phyloP scores from a whole-genome alignment of 73 alveolate genomes.

The Paramecium primaurelia region DNA sequence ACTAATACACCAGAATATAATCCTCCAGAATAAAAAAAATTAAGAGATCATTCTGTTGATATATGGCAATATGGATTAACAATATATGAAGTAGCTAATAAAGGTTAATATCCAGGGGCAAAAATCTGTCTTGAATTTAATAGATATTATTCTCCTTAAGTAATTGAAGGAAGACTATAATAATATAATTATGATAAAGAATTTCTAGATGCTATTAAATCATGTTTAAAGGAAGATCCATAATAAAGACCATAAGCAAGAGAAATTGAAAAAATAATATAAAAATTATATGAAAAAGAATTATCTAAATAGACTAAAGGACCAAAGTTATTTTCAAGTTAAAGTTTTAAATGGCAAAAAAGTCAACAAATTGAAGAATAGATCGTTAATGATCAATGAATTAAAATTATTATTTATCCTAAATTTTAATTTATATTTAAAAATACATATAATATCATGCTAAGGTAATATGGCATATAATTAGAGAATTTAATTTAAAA shows the following conservation, averaged over 20 bases:
- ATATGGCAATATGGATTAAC: conserved; percentile 6
- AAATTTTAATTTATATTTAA: no score
- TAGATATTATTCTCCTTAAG: background rate
- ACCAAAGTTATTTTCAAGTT: background rate
- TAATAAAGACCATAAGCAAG: background rate
- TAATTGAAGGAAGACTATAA: background rate
- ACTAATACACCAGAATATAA: background rate
- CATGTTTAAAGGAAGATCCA: background rate
- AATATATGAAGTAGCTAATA: background rate
- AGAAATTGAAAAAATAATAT: background rate
- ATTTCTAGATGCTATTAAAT: background rate
- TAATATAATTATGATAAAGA: background rate
- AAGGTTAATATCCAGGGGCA: background rate
- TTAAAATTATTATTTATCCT: no score
- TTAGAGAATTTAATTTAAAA: no score
- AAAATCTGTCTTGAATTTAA: background rate
- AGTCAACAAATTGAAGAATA: background rate
- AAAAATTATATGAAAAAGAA: background rate
- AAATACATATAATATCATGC: background rate
- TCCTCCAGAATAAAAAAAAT: background rate
- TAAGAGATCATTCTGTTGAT: background rate
- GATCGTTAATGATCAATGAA: background rate
- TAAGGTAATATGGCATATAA: no score
- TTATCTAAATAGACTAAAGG: background rate
- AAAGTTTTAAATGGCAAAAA: background rate